Evolutionary conservation across 164 flowering plant species (phyloP), one percentile per base, ranked within the genome.

Genomic region (Buxus sempervirens): DNA sequence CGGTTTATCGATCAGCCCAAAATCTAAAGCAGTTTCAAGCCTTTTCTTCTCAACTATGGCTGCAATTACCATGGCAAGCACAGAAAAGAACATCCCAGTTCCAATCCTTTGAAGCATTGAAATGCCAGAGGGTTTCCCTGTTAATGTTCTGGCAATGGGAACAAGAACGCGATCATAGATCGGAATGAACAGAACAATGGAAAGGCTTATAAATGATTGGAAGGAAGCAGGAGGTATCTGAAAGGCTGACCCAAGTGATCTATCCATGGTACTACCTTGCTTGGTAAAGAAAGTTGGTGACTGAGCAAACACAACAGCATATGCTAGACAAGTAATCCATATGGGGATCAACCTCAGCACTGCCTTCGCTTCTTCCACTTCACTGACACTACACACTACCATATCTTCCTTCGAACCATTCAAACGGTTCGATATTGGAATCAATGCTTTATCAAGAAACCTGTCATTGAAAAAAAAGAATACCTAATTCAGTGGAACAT

Each of bases 181-280:
- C 19, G 79, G 74, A 60, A 75, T 68, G 66, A 70, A 18, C 42
- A 75, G 26, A 6, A 73, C 45, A 19, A 72, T 64, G 15, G 76
- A 53, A 0, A 78, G 6, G 71, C 74, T 41, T 12, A 70, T 78
- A 18, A 75, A 53, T 18, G 60, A 15, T 27, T 75, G 77, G 0
- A 78, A 66, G 6, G 76, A 41, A 2, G 81, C 81, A 5, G 81
- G 58, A 0, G 79, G 76, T 7, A 78, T 32, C 22, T 60, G 55
- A 21, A 78, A 70, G 63, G 36, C 38, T 26, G 74, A 38, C 7
- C 69, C 76, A 2, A 75, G 60, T 23, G 60, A 32, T 62, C 81
- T 64, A 23, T 75, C 78, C 78, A 78, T 75, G 64, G 81, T 78
- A 61, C 67, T 71, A 38, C 80, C 75, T 72, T 78, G 80, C 78